Base-by-base conservation (phyloP, 2,329 filamentous ascomycete species). In the Fusarium humuli region DNA sequence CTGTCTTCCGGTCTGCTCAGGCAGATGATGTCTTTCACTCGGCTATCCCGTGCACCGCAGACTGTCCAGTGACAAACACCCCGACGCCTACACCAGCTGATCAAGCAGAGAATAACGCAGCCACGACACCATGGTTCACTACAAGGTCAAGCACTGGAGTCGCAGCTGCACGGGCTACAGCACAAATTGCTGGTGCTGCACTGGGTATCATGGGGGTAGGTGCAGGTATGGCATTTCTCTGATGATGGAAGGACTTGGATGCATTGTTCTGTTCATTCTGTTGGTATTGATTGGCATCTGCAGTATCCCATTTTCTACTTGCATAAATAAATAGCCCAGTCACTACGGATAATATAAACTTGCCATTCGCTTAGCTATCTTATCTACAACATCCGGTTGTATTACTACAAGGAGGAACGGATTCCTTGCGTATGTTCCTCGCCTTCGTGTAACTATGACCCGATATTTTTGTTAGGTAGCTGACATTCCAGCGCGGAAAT, bases 1-100 rank as follows among this genome's bases (percentile, higher is more conserved):
- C 85, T 7, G 89, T 85, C 2, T 92, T 87, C 79, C 79, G 80
- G 25, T 83, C 83, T 59, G 89, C 87, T 7, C 83, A 81, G 8
- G 79, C 77, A 6, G 79, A 83, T 13, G 40, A 73, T 6, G 79
- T 82, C 7, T 85, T 84, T 66, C 82, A 82, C 0, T 79, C 77
- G 1, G 79, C 78, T 9, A 77, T 85, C 49, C 83, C 84, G 0
- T 85, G 83, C 58, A 82, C 80, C 0, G 70, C 66, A 9, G 70
- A 78, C 56, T 85, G 83, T 42, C 63, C 62, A 34, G 65, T 69
- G 45, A 65, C 47, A 27, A 55, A 55, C 4, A 70, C 54, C 1
- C 61, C 65, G 22, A 49, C 55, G 7, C 59, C 66, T 12, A 68
- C 65, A n/a, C 49, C 57, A 12, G 61, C 74, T 7, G 63, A 57